phyloP scores from a whole-genome alignment of 1,284 basidiomycete species.

The Ustilago bromivora region DNA sequence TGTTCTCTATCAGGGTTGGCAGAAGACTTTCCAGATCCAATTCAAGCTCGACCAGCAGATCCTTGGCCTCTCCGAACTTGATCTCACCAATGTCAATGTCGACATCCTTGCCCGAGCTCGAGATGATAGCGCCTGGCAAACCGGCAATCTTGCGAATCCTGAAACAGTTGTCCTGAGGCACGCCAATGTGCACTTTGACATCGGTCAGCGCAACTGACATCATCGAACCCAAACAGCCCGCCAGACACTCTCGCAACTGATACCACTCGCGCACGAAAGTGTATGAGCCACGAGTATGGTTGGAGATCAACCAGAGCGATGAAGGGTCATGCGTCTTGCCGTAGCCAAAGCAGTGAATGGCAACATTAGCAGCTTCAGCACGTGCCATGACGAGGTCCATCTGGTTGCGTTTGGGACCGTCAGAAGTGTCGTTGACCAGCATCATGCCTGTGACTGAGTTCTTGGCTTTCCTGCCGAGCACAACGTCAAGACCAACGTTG shows the following conservation, averaged over 20 bases:
- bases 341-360: slow-evolving; percentile 96
- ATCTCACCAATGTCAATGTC: slow-evolving; percentile 91
- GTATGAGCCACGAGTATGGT: slow-evolving; percentile 96
- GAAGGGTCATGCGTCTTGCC: slow-evolving; percentile 95
- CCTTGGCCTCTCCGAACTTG: slow-evolving; percentile 60
- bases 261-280: slow-evolving; percentile 73
- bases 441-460: slow-evolving; percentile 91
- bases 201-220: slow-evolving; percentile 65
- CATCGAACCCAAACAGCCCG: slow-evolving; percentile 62
- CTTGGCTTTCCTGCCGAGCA: slow-evolving; percentile 89
- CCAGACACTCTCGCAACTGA: slow-evolving; percentile 62
- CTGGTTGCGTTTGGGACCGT: slow-evolving; percentile 91
- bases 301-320: slow-evolving; percentile 98
- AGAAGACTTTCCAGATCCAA: slow-evolving; percentile 55
- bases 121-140: slow-evolving; percentile 74
- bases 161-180: slow-evolving; percentile 64
- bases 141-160: slow-evolving; percentile 62
- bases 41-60: slow-evolving; percentile 66
- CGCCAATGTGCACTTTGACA: slow-evolving; percentile 60
- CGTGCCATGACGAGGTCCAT: slow-evolving; percentile 97
- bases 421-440: slow-evolving; percentile 88
- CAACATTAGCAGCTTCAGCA: slow-evolving; percentile 92
- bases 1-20: slow-evolving; percentile 36
- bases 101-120: slow-evolving; percentile 87
- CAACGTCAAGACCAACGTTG: slow-evolving; percentile 78